These are phyloP conservation scores for Balakata baccata DNA, from an alignment of 345 rosid species.

Conservation along the genomic window DNA sequence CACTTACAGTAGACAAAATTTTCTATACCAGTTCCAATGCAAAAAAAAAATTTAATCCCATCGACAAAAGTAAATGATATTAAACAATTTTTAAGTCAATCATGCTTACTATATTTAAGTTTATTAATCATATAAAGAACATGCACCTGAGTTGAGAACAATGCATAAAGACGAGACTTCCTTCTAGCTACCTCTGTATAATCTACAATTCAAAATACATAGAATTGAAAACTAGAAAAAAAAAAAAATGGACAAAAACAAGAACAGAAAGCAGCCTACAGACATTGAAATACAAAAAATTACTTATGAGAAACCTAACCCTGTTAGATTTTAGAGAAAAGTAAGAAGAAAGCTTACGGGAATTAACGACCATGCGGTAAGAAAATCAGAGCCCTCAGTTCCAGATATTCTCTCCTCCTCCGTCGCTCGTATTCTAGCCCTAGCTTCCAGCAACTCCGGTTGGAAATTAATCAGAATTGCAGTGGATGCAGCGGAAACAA, in stretches of 20 bases:
- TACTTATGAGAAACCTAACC: not conserved
- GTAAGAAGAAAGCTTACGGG: constrained; percentile 47
- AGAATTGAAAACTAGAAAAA: not conserved
- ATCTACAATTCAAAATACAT: constrained; percentile 22
- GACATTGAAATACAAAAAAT: not conserved
- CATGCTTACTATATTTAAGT: not conserved
- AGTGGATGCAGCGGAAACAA: too few species aligned
- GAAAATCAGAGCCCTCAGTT: constrained; percentile 87
- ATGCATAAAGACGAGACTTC: constrained; percentile 35
- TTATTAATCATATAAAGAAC: not conserved
- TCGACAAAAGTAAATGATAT: not conserved
- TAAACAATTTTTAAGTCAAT: not conserved
- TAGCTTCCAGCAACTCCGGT: not conserved
- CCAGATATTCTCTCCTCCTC: constrained; percentile 27
- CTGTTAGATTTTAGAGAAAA: not conserved
- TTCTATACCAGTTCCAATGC: not conserved
- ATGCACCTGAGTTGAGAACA: constrained; percentile 44
- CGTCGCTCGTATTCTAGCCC: not conserved
- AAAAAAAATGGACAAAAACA: not conserved
- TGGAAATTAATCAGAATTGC: too few species aligned
- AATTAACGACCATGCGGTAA: constrained; percentile 87
- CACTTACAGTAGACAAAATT: not conserved
- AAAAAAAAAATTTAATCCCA: not conserved
- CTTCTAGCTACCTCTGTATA: constrained; percentile 55
- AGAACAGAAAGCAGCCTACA: too few species aligned